Evolutionary conservation across 805 yeast species (phyloP), one percentile per base, ranked within the genome.

Genomic region (Candida dajiaensis): DNA sequence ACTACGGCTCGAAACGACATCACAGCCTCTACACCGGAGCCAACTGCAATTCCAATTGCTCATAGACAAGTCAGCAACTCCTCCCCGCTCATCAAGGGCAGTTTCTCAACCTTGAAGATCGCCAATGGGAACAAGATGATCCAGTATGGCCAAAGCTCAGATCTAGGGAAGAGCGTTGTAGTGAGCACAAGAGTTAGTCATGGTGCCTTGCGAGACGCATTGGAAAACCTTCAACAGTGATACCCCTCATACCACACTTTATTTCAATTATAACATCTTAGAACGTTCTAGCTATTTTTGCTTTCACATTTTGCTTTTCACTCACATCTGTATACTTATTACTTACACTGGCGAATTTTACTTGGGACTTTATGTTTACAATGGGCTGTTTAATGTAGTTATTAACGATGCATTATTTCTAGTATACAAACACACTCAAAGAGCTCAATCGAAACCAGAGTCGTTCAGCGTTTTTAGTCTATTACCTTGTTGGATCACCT

Each of bases 131-230:
- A 58, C n/a, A 56, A 50, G 38, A 51, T 53, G 23, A 52, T 59
- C 4, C 57, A 57, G 40, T 59, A 57, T 43, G 64, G 64, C 3
- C 62, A 56, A 31, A 46, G 57, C 15, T 58, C 63, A 3, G 26
- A 51, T 1, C n/a, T 57, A 28, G 51, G 51, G 6, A 54, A 51
- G 16, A 45, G 53, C 9, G 31, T 52, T 8, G 62, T 59, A 11
- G 40, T 57, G 11, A 49, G 55, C n/a, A 53, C 61, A 4, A 46
- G 54, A 44, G 51, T 59, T 18, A 59, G 61, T 26, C 58, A 59
- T 47, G 49, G 51, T 16, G 62, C 61, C 7, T 44, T 59, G 35
- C 50, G 43, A 41, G 64, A 56, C n/a, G 64, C 64, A 3, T 46
- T 59, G 18, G 22, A 20, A 12, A 47, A 53, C 20, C 36, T 33